Conservation (phyloP, 176 grass and related monocot species). For the Poa annua region DNA sequence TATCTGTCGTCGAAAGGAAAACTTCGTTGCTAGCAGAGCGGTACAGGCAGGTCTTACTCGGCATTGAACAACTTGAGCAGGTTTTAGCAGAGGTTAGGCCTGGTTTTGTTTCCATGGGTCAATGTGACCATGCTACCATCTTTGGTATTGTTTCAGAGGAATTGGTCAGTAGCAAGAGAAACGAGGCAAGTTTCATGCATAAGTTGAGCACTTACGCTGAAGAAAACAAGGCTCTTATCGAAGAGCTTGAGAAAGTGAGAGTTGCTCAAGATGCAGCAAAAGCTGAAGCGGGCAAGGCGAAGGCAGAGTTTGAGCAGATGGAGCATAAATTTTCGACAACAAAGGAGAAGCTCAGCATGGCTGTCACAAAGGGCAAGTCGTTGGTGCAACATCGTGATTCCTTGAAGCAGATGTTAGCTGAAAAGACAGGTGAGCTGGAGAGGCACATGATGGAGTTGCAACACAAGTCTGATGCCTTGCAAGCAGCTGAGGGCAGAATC, state of each 20-base stretch:
- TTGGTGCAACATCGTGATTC: constrained; percentile 94
- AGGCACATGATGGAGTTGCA: constrained; percentile 62
- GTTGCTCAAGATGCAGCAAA: constrained; percentile 56
- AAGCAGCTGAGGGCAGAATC: constrained; percentile 57
- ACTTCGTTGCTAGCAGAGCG: constrained; percentile 57
- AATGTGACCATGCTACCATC: constrained; percentile 44
- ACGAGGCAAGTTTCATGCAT: constrained; percentile 58
- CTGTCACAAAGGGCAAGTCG: constrained; percentile 93
- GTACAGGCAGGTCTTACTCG: constrained; percentile 58
- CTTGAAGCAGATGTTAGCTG: constrained; percentile 81
- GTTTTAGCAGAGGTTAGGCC: constrained; percentile 65
- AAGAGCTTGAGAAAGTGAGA: constrained; percentile 67
- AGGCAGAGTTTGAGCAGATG: constrained; percentile 71
- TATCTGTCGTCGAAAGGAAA: constrained; percentile 71
- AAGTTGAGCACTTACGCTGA: constrained; percentile 49
- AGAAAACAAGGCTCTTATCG: constrained; percentile 63
- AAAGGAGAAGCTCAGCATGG: constrained; percentile 90
- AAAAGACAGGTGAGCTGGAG: constrained; percentile 70
- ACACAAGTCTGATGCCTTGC: constrained; percentile 68
- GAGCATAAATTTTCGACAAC: constrained; percentile 68
- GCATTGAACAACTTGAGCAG: constrained; percentile 69
- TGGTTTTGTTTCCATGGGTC: constrained; percentile 47
- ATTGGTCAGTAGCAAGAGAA: constrained; percentile 81
- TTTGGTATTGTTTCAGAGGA: constrained; percentile 55
- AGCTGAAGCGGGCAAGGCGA: constrained; percentile 66